Evolutionary conservation across 1,284 basidiomycete genomes (phyloP), one percentile per base, ranked within the genome.

Genomic region (Peniophora sp.): DNA sequence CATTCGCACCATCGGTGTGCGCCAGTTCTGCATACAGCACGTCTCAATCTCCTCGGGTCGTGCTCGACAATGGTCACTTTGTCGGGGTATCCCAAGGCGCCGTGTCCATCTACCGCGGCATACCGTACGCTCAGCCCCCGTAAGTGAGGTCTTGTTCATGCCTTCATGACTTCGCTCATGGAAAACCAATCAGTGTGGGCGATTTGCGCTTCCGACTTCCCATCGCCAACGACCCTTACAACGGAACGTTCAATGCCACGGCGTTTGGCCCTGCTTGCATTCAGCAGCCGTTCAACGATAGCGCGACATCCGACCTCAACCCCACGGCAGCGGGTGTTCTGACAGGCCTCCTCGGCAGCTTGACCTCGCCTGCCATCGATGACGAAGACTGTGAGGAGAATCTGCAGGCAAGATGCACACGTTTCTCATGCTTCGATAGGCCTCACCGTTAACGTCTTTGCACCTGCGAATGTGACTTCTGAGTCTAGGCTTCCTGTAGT

Each of bases 391-490:
- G 75, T 77, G 51, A 54, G 72, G 55, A 35, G n/a, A 17, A 15
- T 39, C n/a, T 3, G 18, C 17, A 17, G 20, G 47, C 2, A 24
- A 24, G 18, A 43, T 42, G 23, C n/a, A n/a, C n/a, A 10, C 10
- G 34, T 10, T 41, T 2, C 51, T 50, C 6, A 39, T 41, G 37
- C 14, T 17, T 5, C n/a, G 18, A 10, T 61, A 75, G 81, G 82
- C 59, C 63, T 85, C 35, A 75, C 71, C 1, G 58, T 84, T 56
- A 84, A 84, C 58, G 72, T 85, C 3, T 66, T 78, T 48, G 73
- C 69, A 27, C 76, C 81, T 3, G 60, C 69, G 1, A 64, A 61
- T n/a, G 64, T 69, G 1, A 65, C 62, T 1, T 43, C 68, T 1
- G 57, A 55, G 0, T 68, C 70, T 0, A 73, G 73, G 37, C 62